Evolutionary conservation across 1,139 yeast species (phyloP).

Genomic region (Pichia kudriavzevii): DNA sequence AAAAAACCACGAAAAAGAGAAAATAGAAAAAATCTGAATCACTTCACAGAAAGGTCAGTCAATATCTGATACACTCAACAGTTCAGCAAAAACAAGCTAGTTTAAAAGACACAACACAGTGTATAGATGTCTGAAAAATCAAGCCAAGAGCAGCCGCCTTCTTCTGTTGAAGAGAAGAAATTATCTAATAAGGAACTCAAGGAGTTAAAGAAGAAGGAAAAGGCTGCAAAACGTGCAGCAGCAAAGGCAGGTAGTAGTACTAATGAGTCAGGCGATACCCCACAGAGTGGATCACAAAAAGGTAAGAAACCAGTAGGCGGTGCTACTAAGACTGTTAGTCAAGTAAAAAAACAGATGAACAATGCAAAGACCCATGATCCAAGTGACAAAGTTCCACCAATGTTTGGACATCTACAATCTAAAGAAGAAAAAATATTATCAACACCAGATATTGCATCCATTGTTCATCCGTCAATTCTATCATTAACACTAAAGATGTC

Average conservation of each 20-base stretch:
- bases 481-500: slow-evolving; percentile 76
- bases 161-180: slow-evolving; percentile 18
- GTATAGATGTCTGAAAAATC: no score
- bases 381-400: slow-evolving; percentile 44
- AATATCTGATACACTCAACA: no score
- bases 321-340: slow-evolving; percentile 37
- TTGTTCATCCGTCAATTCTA: slow-evolving; percentile 82
- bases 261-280: slow-evolving; percentile 5
- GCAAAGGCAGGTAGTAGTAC: slow-evolving; percentile 38
- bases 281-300: slow-evolving; percentile 28
- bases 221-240: slow-evolving; percentile 81
- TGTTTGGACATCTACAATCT: slow-evolving; percentile 85
- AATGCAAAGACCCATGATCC: slow-evolving; percentile 44
- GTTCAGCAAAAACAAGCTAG: no score
- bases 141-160: slow-evolving; percentile 1
- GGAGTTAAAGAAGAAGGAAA: slow-evolving; percentile 80
- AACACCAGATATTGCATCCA: slow-evolving; percentile 52
- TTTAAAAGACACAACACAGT: no score
- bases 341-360: slow-evolving; percentile 48
- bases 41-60: no score
- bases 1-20: no score
- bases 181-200: slow-evolving; percentile 78
- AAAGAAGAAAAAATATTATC: slow-evolving; percentile 70
- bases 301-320: background rate
- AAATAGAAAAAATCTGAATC: no score